A percentile compares a stretch with the other conserved stretches of the same genome.
These are phyloP conservation scores for Fusarium xyrophilum DNA, from an alignment of 2,329 filamentous ascomycete genomes.

Conservation along the genomic window DNA sequence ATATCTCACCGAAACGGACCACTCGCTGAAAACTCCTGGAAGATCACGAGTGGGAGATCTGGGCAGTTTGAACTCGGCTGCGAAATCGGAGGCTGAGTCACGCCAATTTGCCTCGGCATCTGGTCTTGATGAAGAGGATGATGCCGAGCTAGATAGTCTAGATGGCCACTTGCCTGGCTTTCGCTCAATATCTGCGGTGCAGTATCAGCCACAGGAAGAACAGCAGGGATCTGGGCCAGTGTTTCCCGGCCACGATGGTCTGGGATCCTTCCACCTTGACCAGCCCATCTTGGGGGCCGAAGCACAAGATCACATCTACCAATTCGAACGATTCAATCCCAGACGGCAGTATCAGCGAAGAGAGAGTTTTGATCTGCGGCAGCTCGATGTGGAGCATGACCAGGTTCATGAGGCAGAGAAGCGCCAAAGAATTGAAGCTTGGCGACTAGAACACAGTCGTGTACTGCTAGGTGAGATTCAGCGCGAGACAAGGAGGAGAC, in stretches of 20 bases:
- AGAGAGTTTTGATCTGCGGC: constrained; percentile 60
- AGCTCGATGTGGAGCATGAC: constrained; percentile 60
- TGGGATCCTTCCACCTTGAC: constrained; percentile 81
- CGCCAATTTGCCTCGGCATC: constrained; percentile 50
- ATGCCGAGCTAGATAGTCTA: constrained; percentile 86
- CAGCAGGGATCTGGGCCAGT: constrained; percentile 66
- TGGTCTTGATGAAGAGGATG: constrained; percentile 62
- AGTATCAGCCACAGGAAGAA: constrained; percentile 35
- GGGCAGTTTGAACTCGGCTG: constrained; percentile 75
- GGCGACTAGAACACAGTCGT: constrained; percentile 89
- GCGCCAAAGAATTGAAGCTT: constrained; percentile 84
- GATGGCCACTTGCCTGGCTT: constrained; percentile 93
- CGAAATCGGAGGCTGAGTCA: constrained; percentile 63
- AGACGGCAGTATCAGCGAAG: constrained; percentile 64
- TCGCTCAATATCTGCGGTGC: constrained; percentile 62
- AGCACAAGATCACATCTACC: constrained; percentile 85
- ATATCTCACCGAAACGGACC: constrained; percentile 71
- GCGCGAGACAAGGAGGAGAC: constrained; percentile 76
- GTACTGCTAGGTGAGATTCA: constrained; percentile 88
- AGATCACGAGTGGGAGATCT: constrained; percentile 80
- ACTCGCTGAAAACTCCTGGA: constrained; percentile 69
- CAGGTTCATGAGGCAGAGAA: constrained; percentile 72
- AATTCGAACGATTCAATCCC: constrained; percentile 86
- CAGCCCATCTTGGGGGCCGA: constrained; percentile 59
- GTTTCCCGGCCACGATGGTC: constrained; percentile 89